Percentiles rank a stretch among this genome's conserved stretches.
These are phyloP conservation scores for Xerocomus spinulosus DNA, from an alignment of 768 basidiomycete genomes.

Conservation along the genomic window DNA sequence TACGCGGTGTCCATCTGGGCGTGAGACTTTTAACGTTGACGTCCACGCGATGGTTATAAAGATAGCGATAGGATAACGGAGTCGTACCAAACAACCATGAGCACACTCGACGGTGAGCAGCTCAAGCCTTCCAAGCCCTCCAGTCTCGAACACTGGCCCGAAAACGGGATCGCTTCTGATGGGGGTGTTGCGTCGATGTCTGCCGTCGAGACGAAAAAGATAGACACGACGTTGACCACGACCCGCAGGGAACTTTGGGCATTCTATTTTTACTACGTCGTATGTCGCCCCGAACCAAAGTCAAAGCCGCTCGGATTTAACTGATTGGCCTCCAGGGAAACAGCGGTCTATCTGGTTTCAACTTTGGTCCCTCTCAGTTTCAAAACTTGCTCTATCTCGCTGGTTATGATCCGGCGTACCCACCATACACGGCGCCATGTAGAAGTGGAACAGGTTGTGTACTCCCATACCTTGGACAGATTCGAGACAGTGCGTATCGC, in stretches of 20 bases:
- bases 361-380: slow-evolving; percentile 71
- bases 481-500: slow-evolving; percentile 51
- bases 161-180: neutral
- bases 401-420: slow-evolving; percentile 63
- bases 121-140: neutral
- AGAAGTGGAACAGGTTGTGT: slow-evolving; percentile 50
- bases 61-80: too few species aligned
- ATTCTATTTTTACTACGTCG: slow-evolving; percentile 56
- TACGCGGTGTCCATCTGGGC: too few species aligned
- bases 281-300: slow-evolving; percentile 13
- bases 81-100: slow-evolving; percentile 4
- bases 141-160: neutral
- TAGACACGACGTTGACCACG: slow-evolving; percentile 29
- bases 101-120: neutral
- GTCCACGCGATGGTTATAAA: too few species aligned
- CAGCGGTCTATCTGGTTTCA: slow-evolving; percentile 63
- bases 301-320: neutral
- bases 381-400: slow-evolving; percentile 69
- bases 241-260: slow-evolving; percentile 51
- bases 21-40: too few species aligned
- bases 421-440: slow-evolving; percentile 52
- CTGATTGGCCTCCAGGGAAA: slow-evolving; percentile 43
- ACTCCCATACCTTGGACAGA: slow-evolving; percentile 57
- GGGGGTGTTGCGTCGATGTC: neutral
- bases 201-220: neutral